Percentiles rank a stretch among this genome's conserved stretches.
Evolutionary conservation across 2,329 filamentous ascomycete species (phyloP).

Genomic region (Colletotrichum aenigma): DNA sequence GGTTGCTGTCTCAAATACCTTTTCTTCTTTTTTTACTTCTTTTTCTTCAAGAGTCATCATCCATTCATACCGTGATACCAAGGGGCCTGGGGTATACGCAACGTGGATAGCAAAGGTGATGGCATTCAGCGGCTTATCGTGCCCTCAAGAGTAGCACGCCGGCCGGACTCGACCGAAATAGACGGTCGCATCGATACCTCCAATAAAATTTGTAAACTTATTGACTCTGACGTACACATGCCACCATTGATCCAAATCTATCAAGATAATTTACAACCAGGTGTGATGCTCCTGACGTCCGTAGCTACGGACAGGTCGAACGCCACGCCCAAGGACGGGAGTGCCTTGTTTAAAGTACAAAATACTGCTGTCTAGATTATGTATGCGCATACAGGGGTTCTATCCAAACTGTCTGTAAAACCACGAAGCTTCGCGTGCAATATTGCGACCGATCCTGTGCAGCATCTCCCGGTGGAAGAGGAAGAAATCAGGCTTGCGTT

Average conservation of each 20-base stretch:
- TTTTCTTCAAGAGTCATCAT: not conserved
- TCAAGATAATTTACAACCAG: not conserved
- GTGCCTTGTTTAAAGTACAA: not conserved
- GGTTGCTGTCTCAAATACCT: not conserved
- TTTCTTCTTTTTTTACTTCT: not conserved
- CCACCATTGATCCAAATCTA: not conserved
- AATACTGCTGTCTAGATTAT: not conserved
- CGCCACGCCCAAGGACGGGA: not conserved
- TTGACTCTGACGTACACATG: not conserved
- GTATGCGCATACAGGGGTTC: not conserved
- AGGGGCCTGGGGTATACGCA: not conserved
- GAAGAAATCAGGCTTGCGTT: not conserved
- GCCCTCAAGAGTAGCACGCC: not conserved
- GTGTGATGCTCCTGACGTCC: not conserved
- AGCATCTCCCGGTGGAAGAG: not conserved
- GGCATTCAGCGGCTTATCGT: not conserved
- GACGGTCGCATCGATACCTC: slow-evolving; percentile 14
- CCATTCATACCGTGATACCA: not conserved
- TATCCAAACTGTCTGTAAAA: not conserved
- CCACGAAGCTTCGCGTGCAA: not conserved
- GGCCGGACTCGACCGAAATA: not conserved
- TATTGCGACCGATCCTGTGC: not conserved
- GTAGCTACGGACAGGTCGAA: not conserved
- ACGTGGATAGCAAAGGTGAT: not conserved
- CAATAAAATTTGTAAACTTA: not conserved